phyloP scores from a whole-genome alignment of 2,329 filamentous ascomycete genomes.

The Metarhizium guizhouense region DNA sequence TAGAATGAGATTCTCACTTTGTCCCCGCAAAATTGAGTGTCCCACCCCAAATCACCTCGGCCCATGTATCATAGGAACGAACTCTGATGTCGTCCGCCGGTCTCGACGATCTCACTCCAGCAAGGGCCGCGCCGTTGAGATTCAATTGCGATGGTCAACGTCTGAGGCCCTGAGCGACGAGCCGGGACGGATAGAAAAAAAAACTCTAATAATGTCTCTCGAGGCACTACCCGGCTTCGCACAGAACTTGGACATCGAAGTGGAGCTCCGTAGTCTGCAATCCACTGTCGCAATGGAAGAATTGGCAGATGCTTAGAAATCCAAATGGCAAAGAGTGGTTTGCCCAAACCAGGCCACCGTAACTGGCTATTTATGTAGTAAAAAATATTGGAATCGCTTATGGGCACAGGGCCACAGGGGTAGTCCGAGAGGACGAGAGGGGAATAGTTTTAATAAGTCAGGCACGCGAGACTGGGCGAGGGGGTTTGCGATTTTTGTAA shows the following conservation, averaged over 20 bases:
- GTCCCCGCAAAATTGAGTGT: neutral
- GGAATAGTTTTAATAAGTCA: too few relatives aligned
- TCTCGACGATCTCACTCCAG: neutral
- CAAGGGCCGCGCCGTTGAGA: neutral
- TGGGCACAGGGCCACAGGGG: too few relatives aligned
- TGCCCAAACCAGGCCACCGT: neutral
- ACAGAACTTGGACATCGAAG: neutral
- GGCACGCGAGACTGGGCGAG: too few relatives aligned
- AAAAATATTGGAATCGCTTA: neutral
- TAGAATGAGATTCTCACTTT: neutral
- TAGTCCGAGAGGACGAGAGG: too few relatives aligned
- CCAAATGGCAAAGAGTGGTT: neutral
- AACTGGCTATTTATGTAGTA: neutral
- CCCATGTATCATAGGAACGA: neutral
- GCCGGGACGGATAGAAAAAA: neutral
- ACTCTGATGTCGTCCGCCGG: too few relatives aligned
- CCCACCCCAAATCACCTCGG: neutral
- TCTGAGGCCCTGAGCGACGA: neutral
- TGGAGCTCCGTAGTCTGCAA: constrained; percentile 3
- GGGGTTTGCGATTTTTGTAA: too few relatives aligned
- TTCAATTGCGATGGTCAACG: neutral
- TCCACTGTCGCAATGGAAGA: constrained; percentile 2
- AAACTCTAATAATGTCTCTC: neutral
- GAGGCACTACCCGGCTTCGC: neutral
- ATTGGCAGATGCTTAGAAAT: constrained; percentile 9